Evolutionary conservation across 1,284 basidiomycete species (phyloP), one percentile per base, ranked within the genome.

Genomic region (Ustilago sp.): DNA sequence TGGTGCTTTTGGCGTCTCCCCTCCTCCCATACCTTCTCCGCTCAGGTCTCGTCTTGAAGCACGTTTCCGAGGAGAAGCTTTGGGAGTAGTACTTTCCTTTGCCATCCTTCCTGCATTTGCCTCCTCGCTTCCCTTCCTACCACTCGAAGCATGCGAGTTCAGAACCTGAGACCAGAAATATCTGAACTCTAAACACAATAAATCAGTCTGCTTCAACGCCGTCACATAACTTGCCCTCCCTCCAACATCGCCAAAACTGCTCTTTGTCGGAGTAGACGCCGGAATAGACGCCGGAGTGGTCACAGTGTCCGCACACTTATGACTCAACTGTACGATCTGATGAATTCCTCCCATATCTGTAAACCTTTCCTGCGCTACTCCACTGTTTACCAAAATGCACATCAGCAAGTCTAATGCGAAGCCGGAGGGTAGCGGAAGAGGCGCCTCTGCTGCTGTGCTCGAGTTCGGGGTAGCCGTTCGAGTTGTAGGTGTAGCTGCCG

Each of bases 351-450:
- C 75, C 67, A 77, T 77, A 19, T 77, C 71, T 11, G 47, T 38
- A 47, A 77, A 77, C 1, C 64, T 59, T 32, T 73, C 64, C 47
- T 65, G 70, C 1, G 71, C 70, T 2, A 51, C 15, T 2, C 50
- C 19, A 43, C 61, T 70, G 61, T 77, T 71, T 41, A 74, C 75
- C 13, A 77, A 65, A 35, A 77, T 53, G 50, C 75, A 77, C 75
- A 77, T 77, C 56, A 77, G 64, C 45, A 74, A 62, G 38, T 74
- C 70, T 17, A 77, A 59, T 9, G 75, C 75, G 38, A 77, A 77
- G 0, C 71, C 68, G 1, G 75, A 77, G 0, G 75, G 75, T 8
- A 74, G 50, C 3, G 63, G 60, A 23, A 73, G 65, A 11, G 66
- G 67, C 2, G 63, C 59, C 15, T 74, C 71, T 17, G 53, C 38